Evolutionary conservation across 2,329 filamentous ascomycete genomes (phyloP).

Genomic region (Trichocomaceae sp.): DNA sequence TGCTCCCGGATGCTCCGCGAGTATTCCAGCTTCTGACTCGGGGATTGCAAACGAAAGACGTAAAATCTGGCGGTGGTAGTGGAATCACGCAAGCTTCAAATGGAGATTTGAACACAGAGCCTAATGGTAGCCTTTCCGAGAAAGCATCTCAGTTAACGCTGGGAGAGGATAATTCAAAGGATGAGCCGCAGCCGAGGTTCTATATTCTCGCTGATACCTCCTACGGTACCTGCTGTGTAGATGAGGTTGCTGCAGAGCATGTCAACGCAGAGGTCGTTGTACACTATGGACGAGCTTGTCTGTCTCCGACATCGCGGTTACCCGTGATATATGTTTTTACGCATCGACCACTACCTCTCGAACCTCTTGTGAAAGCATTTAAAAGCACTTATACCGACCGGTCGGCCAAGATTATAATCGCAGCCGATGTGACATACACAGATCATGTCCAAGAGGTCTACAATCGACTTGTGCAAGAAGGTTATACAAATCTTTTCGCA

Average conservation of each 20-base stretch:
- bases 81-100: background rate
- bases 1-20: slow-evolving; percentile 77
- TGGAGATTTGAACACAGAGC: slow-evolving; percentile 1
- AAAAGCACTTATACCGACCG: slow-evolving; percentile 60
- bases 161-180: background rate
- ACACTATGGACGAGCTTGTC: slow-evolving; percentile 86
- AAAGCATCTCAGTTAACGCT: slow-evolving; percentile 22
- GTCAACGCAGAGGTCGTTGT: slow-evolving; percentile 84
- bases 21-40: slow-evolving; percentile 63
- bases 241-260: slow-evolving; percentile 94
- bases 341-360: slow-evolving; percentile 58
- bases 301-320: slow-evolving; percentile 80
- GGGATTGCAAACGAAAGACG: slow-evolving; percentile 37
- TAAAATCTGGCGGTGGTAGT: background rate
- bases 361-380: slow-evolving; percentile 56
- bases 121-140: slow-evolving; percentile 19
- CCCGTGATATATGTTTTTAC: slow-evolving; percentile 92
- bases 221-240: slow-evolving; percentile 94
- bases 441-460: slow-evolving; percentile 61
- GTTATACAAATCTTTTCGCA: slow-evolving; percentile 64
- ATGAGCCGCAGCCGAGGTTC: slow-evolving; percentile 42
- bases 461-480: slow-evolving; percentile 48
- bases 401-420: slow-evolving; percentile 62
- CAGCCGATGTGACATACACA: slow-evolving; percentile 84
- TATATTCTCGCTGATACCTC: slow-evolving; percentile 93